Conservation (phyloP, 2,329 filamentous ascomycete genomes). For the Davidsoniella eucalypti region DNA sequence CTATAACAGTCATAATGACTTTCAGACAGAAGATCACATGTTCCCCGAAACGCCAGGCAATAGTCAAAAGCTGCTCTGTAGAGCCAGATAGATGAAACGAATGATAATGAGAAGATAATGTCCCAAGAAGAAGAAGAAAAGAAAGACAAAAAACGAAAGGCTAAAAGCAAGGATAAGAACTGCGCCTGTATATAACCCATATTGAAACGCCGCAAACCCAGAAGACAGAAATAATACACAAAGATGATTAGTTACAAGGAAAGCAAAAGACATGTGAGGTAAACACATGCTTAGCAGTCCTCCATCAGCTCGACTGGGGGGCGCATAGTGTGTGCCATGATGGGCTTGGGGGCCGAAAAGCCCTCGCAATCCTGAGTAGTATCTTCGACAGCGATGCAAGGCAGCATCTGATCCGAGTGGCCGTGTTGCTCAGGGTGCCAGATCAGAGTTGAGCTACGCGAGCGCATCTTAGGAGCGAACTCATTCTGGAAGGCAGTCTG, state of each 20-base stretch:
- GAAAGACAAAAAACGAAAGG: not conserved
- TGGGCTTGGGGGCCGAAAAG: slow-evolving; percentile 21
- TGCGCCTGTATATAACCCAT: not conserved
- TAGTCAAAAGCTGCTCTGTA: not conserved
- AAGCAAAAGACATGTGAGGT: not conserved
- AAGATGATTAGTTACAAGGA: not conserved
- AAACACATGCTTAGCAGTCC: slow-evolving; percentile 17
- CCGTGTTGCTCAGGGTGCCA: slow-evolving; percentile 44
- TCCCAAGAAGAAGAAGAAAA: not conserved
- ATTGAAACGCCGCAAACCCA: not conserved
- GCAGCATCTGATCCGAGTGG: slow-evolving; percentile 30
- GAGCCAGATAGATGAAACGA: slow-evolving; percentile 1
- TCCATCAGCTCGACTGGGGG: slow-evolving; percentile 51
- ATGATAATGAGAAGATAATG: not conserved
- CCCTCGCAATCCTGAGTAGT: slow-evolving; percentile 38
- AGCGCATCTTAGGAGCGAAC: slow-evolving; percentile 24
- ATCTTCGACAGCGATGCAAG: slow-evolving; percentile 51
- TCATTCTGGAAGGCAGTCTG: slow-evolving; percentile 14
- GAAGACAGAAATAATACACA: not conserved
- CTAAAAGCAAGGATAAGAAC: slow-evolving; percentile 14
- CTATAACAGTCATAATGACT: no score
- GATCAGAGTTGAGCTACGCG: slow-evolving; percentile 48
- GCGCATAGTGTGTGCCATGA: slow-evolving; percentile 37
- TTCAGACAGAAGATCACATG: not conserved
- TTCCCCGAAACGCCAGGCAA: not conserved